Evolutionary conservation across 257 asterid genomes (phyloP).

Genomic region (Euphrasia confusa): DNA sequence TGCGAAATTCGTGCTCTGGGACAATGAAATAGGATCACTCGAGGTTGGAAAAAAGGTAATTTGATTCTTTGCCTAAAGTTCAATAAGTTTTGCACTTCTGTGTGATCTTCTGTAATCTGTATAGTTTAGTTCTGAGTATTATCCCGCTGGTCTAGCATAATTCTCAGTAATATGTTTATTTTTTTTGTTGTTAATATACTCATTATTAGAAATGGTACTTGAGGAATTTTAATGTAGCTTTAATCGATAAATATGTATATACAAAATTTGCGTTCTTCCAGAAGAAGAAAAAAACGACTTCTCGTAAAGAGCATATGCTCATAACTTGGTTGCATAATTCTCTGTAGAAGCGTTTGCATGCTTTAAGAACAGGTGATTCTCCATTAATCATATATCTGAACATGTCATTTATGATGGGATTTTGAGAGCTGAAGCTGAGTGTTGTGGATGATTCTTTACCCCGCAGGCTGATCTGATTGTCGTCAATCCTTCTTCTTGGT

Average conservation of each 20-base stretch:
- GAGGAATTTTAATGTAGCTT: too few relatives aligned
- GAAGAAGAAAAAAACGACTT: too few relatives aligned
- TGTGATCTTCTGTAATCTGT: neutral
- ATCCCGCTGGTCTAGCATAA: neutral
- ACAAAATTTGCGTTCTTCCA: too few relatives aligned
- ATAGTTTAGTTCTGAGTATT: neutral
- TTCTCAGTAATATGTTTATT: too few relatives aligned
- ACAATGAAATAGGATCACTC: constrained; percentile 74
- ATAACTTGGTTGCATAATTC: too few relatives aligned
- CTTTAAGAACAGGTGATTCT: neutral
- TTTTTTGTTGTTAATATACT: neutral
- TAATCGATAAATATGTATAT: too few relatives aligned
- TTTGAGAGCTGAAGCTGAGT: constrained; percentile 15
- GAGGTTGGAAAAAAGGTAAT: constrained; percentile 76
- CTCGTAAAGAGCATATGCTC: too few relatives aligned
- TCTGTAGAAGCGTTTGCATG: neutral
- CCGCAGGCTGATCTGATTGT: constrained; percentile 72
- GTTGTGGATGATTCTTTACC: neutral
- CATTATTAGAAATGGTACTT: too few relatives aligned
- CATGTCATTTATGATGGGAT: neutral
- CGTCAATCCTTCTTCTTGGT: constrained; percentile 60
- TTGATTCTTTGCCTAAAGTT: neutral
- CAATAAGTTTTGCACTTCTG: neutral
- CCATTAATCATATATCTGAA: neutral
- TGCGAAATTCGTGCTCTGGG: constrained; percentile 68